These are phyloP conservation scores for Isabelozyma rhagii DNA, from an alignment of 805 yeast species.

Conservation along the genomic window DNA sequence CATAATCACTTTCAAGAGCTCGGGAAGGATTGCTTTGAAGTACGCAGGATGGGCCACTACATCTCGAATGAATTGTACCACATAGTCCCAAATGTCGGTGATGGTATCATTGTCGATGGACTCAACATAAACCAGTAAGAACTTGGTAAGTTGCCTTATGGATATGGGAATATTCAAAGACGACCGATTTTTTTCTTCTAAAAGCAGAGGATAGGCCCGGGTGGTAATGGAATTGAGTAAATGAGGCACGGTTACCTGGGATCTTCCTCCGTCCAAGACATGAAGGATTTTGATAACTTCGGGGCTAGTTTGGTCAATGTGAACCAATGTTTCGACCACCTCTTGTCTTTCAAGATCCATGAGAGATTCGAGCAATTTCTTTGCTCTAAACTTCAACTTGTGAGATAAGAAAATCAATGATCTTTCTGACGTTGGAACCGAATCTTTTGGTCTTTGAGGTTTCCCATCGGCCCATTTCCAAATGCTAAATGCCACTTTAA, in stretches of 20 bases:
- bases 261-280: slow-evolving; percentile 79
- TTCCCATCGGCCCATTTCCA: slow-evolving; percentile 69
- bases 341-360: slow-evolving; percentile 71
- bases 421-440: slow-evolving; percentile 12
- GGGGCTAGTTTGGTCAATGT: slow-evolving; percentile 18
- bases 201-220: slow-evolving; percentile 36
- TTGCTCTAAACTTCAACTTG: slow-evolving; percentile 66
- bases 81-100: slow-evolving; percentile 71
- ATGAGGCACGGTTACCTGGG: slow-evolving; percentile 69
- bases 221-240: slow-evolving; percentile 54
- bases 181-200: slow-evolving; percentile 37
- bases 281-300: slow-evolving; percentile 58
- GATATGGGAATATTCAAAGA: slow-evolving; percentile 46
- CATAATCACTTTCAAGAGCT: slow-evolving; percentile 50
- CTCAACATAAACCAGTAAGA: slow-evolving; percentile 58
- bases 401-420: slow-evolving; percentile 43
- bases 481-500: slow-evolving; percentile 51
- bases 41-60: slow-evolving; percentile 43
- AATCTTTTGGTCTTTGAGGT: slow-evolving; percentile 8
- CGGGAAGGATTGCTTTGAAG: slow-evolving; percentile 51
- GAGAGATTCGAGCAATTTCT: slow-evolving; percentile 60
- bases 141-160: slow-evolving; percentile 44
- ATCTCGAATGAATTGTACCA: slow-evolving; percentile 59
- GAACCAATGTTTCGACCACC: slow-evolving; percentile 63
- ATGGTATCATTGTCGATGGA: slow-evolving; percentile 73